Conservation (phyloP, 805 yeast species). For the Lipomyces kockii region DNA sequence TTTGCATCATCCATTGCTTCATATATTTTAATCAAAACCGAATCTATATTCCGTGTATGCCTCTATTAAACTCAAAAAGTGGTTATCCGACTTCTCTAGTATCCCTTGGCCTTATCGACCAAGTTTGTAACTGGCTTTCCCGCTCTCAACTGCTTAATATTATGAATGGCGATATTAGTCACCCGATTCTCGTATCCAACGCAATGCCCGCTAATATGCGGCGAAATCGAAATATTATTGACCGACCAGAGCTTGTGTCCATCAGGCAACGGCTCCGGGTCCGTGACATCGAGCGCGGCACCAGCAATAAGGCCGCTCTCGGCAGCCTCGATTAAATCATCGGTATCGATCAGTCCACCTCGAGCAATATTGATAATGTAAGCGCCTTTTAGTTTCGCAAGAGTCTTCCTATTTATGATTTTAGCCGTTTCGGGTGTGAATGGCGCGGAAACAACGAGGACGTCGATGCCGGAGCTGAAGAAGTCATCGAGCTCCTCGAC, state of each 20-base stretch:
- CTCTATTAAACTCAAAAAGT: neutral
- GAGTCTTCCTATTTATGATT: slow-evolving; percentile 54
- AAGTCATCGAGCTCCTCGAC: slow-evolving; percentile 53
- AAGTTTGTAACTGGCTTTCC: slow-evolving; percentile 24
- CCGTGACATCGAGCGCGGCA: slow-evolving; percentile 75
- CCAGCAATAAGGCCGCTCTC: slow-evolving; percentile 59
- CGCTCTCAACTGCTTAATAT: slow-evolving; percentile 22
- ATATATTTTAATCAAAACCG: neutral
- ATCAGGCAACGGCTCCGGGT: slow-evolving; percentile 57
- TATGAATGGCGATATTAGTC: slow-evolving; percentile 28
- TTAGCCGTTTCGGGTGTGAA: slow-evolving; percentile 61
- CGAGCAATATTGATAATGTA: slow-evolving; percentile 63
- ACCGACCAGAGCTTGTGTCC: slow-evolving; percentile 36
- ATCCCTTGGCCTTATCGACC: slow-evolving; percentile 30
- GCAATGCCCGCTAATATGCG: slow-evolving; percentile 35
- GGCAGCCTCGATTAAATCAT: slow-evolving; percentile 52
- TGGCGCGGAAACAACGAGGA: slow-evolving; percentile 69
- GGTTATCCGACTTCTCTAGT: slow-evolving; percentile 5
- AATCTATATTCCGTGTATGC: neutral
- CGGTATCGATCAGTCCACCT: slow-evolving; percentile 51
- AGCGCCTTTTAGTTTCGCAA: slow-evolving; percentile 57
- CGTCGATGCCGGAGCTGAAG: slow-evolving; percentile 52
- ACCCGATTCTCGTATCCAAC: slow-evolving; percentile 31
- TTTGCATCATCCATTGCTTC: neutral
- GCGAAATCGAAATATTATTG: slow-evolving; percentile 35